Conservation (phyloP, 306 rosid genomes). For the Mucuna pruriens region DNA sequence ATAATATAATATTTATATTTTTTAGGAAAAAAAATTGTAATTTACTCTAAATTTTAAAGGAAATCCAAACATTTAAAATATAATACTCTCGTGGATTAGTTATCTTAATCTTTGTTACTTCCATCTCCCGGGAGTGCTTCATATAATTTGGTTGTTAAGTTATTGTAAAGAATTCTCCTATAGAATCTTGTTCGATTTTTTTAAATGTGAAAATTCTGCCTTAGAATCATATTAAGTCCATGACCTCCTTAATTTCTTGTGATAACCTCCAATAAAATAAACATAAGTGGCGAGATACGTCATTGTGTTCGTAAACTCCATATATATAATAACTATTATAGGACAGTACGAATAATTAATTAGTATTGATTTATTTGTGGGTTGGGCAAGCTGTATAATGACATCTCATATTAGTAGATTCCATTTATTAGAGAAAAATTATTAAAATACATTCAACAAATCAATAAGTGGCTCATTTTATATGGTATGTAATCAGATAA, state of each 20-base stretch:
- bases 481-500: no score
- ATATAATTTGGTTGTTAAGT: background rate
- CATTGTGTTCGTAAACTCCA: background rate
- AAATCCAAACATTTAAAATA: background rate
- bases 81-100: background rate
- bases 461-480: no score
- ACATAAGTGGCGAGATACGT: constrained; percentile 1
- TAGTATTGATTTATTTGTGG: constrained; percentile 11
- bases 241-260: background rate
- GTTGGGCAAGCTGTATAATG: background rate
- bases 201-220: constrained; percentile 5
- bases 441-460: background rate
- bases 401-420: background rate
- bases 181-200: background rate
- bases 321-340: background rate
- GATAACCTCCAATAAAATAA: constrained; percentile 11
- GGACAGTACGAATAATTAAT: constrained; percentile 11
- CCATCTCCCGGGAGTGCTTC: background rate
- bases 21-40: no score
- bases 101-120: background rate
- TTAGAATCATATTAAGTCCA: constrained; percentile 7
- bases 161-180: background rate
- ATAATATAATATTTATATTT: no score
- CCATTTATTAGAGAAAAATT: background rate
- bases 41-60: no score